A percentile compares a stretch with the other conserved stretches of the same genome.
phyloP scores from a whole-genome alignment of 2,329 filamentous ascomycete genomes.

The Aureobasidium sp. region DNA sequence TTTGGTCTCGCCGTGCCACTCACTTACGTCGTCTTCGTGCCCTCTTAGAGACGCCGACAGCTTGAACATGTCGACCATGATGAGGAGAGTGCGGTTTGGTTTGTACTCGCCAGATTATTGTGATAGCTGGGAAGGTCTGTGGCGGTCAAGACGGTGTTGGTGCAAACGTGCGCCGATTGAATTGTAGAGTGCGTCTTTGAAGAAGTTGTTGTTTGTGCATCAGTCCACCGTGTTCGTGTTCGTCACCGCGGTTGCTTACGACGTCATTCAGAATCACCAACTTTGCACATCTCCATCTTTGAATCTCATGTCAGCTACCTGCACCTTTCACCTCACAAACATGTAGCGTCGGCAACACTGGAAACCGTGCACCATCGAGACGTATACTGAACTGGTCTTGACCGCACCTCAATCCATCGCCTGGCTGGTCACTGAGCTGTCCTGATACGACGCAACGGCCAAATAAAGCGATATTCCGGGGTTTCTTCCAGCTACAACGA shows the following conservation, averaged over 20 bases:
- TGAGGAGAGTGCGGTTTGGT: neutral
- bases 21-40: conserved; percentile 84
- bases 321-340: neutral
- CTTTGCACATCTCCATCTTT: neutral
- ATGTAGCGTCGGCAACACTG: neutral
- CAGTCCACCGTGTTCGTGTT: neutral
- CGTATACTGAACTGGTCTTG: neutral
- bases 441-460: neutral
- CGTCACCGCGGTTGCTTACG: neutral
- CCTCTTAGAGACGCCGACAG: conserved; percentile 82
- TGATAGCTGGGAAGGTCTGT: no score
- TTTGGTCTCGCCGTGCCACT: conserved; percentile 5
- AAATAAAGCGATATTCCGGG: neutral
- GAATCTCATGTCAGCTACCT: neutral
- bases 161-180: neutral
- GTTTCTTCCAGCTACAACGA: neutral
- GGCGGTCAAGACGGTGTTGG: neutral
- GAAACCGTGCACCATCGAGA: neutral
- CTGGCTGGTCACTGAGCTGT: neutral
- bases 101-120: neutral
- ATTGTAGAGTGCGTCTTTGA: neutral
- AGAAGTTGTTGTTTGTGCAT: neutral
- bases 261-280: neutral
- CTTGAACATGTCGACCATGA: conserved; percentile 71
- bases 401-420: neutral